Evolutionary conservation across 495 filamentous ascomycete genomes (phyloP).

Genomic region (Neurospora hispaniola): DNA sequence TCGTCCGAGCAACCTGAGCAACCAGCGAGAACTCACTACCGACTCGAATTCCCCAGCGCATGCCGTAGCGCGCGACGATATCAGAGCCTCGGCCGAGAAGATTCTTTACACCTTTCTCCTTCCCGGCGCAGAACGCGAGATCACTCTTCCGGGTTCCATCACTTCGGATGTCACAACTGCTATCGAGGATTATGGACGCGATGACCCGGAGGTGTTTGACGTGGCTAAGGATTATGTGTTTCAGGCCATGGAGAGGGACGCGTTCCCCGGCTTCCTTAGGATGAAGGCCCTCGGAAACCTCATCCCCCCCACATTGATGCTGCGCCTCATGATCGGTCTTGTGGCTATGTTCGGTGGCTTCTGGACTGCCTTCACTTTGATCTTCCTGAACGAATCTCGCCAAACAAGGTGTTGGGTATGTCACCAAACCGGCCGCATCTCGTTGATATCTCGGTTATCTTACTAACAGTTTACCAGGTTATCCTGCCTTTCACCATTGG

Average conservation of each 20-base stretch:
- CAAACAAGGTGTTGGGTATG: slow-evolving; percentile 73
- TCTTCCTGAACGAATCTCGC: slow-evolving; percentile 73
- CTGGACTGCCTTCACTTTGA: slow-evolving; percentile 86
- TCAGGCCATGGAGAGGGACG: slow-evolving; percentile 98
- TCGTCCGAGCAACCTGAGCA: slow-evolving; percentile 55
- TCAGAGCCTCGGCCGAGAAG: slow-evolving; percentile 89
- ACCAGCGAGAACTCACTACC: slow-evolving; percentile 41
- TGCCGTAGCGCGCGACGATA: slow-evolving; percentile 74
- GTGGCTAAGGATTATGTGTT: slow-evolving; percentile 98
- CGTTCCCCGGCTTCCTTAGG: slow-evolving; percentile 91
- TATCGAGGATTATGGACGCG: slow-evolving; percentile 80
- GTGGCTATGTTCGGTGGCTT: slow-evolving; percentile 81
- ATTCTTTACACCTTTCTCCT: slow-evolving; percentile 94
- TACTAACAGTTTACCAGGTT: slow-evolving; percentile 43
- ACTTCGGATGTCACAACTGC: slow-evolving; percentile 66
- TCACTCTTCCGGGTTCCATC: slow-evolving; percentile 80
- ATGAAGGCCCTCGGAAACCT: slow-evolving; percentile 92
- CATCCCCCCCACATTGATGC: slow-evolving; percentile 74
- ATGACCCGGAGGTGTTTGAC: slow-evolving; percentile 96
- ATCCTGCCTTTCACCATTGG: slow-evolving; percentile 91
- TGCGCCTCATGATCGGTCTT: slow-evolving; percentile 76
- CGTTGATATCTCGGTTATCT: background rate
- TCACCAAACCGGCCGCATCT: slow-evolving; percentile 1
- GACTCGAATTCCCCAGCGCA: slow-evolving; percentile 73
- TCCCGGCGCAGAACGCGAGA: slow-evolving; percentile 87